Percentiles rank a stretch among this genome's conserved stretches.
These are phyloP conservation scores for Biscutella auriculata DNA, from an alignment of 441 rosid genomes.

Conservation along the genomic window DNA sequence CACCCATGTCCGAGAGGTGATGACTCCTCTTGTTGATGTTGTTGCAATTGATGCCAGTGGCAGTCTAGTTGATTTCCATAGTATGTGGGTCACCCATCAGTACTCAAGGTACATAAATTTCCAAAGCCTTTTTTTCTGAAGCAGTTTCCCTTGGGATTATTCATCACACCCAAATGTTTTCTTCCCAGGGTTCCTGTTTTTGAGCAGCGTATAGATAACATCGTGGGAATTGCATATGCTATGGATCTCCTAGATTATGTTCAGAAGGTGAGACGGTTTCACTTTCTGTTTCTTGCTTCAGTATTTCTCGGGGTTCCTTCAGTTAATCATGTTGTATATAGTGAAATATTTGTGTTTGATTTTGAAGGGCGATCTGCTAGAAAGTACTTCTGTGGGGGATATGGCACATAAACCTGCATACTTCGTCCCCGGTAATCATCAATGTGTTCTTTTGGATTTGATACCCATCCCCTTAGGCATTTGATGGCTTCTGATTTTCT, in stretches of 20 bases:
- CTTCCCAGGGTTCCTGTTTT: conserved; percentile 89
- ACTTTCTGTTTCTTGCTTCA: conserved; percentile 1
- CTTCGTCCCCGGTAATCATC: conserved; percentile 80
- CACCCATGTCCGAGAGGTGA: conserved; percentile 95
- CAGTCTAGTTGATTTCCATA: conserved; percentile 75
- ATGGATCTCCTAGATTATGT: conserved; percentile 95
- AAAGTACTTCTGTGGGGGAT: conserved; percentile 71
- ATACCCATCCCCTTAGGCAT: background rate
- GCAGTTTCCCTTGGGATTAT: background rate
- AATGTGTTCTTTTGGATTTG: conserved; percentile 1
- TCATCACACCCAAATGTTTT: conserved; percentile 17
- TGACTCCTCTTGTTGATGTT: conserved; percentile 99
- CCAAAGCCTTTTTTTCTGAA: background rate
- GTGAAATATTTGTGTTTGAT: conserved; percentile 35
- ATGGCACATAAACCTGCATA: conserved; percentile 99
- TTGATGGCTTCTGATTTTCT: background rate
- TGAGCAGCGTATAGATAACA: conserved; percentile 98
- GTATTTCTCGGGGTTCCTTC: conserved; percentile 13
- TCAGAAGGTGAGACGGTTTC: conserved; percentile 58
- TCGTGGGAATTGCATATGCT: conserved; percentile 94
- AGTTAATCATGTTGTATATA: conserved; percentile 29
- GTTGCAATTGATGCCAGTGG: conserved; percentile 90
- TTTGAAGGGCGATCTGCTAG: conserved; percentile 89
- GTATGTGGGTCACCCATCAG: conserved; percentile 94
- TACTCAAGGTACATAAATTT: conserved; percentile 64